Percentiles rank a stretch among this genome's conserved stretches.
phyloP scores from a whole-genome alignment of 176 grass and related monocot genomes.

The Metroxylon sagu region DNA sequence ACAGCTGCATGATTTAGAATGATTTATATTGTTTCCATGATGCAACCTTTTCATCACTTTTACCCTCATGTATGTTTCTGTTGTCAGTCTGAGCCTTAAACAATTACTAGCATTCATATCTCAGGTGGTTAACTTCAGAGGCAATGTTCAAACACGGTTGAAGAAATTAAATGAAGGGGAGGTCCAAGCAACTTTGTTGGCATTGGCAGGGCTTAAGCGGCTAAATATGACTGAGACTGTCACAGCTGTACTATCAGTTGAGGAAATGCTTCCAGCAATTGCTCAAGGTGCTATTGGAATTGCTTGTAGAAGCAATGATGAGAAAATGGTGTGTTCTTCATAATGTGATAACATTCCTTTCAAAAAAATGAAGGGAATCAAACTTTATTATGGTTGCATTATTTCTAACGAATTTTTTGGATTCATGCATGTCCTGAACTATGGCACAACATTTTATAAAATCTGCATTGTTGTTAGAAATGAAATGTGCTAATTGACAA shows the following conservation, averaged over 20 bases:
- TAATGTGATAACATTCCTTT: too few relatives aligned
- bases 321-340: constrained; percentile 69
- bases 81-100: not conserved
- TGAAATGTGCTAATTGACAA: too few relatives aligned
- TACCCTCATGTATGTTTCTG: not conserved
- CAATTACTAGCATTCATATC: not conserved
- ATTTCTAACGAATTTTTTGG: too few relatives aligned
- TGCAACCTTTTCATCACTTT: too few relatives aligned
- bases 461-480: too few relatives aligned
- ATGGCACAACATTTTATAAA: too few relatives aligned
- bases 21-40: too few relatives aligned
- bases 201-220: constrained; percentile 87
- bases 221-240: constrained; percentile 60
- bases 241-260: constrained; percentile 68
- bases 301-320: constrained; percentile 89
- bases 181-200: constrained; percentile 81
- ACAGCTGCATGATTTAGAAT: too few relatives aligned
- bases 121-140: constrained; percentile 98
- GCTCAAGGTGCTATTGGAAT: constrained; percentile 99
- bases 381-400: too few relatives aligned
- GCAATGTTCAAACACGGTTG: constrained; percentile 93
- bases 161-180: constrained; percentile 78
- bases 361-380: too few relatives aligned
- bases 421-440: too few relatives aligned
- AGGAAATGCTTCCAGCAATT: constrained; percentile 99